Conservation (phyloP, 306 rosid species). For the Senna siamea region DNA sequence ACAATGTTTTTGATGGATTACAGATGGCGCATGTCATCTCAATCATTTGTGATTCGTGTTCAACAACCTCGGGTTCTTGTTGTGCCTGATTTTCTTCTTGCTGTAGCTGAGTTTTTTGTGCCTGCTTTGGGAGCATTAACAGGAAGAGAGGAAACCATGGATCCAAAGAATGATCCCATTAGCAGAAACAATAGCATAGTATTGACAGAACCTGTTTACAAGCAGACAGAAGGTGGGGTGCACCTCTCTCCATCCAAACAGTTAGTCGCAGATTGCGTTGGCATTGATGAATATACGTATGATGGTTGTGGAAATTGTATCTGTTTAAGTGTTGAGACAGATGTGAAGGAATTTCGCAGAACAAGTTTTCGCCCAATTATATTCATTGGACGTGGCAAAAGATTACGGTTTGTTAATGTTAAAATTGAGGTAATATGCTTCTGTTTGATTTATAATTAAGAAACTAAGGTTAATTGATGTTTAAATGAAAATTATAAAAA, state of each 20-base stretch:
- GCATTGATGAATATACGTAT: conserved; percentile 80
- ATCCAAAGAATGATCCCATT: conserved; percentile 85
- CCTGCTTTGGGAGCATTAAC: conserved; percentile 88
- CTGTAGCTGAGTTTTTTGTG: conserved; percentile 92
- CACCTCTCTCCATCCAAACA: conserved; percentile 82
- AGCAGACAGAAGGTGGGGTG: conserved; percentile 81
- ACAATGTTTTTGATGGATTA: conserved; percentile 95
- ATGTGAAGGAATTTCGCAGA: conserved; percentile 57
- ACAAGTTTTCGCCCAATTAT: conserved; percentile 73
- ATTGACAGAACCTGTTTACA: conserved; percentile 68
- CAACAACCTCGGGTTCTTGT: conserved; percentile 98
- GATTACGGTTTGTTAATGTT: conserved; percentile 84
- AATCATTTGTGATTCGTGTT: conserved; percentile 81
- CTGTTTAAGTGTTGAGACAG: conserved; percentile 68
- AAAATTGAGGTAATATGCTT: conserved; percentile 81
- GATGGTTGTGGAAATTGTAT: conserved; percentile 95
- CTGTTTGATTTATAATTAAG: conserved; percentile 7
- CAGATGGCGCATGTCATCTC: conserved; percentile 83
- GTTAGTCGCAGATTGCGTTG: conserved; percentile 72
- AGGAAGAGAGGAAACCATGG: conserved; percentile 92
- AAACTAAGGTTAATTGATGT: not conserved
- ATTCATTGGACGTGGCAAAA: conserved; percentile 83
- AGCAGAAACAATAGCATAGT: conserved; percentile 64
- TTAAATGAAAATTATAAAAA: not conserved
- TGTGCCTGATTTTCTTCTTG: conserved; percentile 97